phyloP scores from a whole-genome alignment of 1,284 basidiomycete species.

The Phylloboletellus chloephorus region DNA sequence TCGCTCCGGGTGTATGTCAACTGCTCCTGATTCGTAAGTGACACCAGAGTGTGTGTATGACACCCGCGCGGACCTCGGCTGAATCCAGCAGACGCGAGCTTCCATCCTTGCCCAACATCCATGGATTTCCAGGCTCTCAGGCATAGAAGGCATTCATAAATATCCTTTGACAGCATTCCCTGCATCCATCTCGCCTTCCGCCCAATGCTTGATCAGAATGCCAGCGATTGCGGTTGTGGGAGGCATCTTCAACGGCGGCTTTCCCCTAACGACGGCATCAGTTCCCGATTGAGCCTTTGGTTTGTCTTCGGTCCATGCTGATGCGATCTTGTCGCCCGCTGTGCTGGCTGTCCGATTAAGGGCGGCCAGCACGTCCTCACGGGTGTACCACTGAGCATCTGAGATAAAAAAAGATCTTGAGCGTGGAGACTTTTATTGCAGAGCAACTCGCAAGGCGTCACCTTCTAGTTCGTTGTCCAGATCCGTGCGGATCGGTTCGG shows the following conservation, averaged over 20 bases:
- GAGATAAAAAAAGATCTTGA: constrained; percentile 3
- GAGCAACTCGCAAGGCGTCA: constrained; percentile 30
- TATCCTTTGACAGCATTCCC: constrained; percentile 26
- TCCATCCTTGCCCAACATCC: too few species aligned
- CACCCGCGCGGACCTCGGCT: too few species aligned
- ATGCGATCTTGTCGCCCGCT: constrained; percentile 21
- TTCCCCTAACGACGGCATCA: constrained; percentile 20
- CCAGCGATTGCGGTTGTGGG: constrained; percentile 67
- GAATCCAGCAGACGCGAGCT: neutral
- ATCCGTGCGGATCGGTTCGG: constrained; percentile 74
- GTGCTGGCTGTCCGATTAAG: constrained; percentile 49
- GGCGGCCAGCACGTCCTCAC: constrained; percentile 64
- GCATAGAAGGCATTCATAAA: constrained; percentile 11
- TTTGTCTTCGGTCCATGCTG: constrained; percentile 21
- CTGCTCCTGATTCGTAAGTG: too few species aligned
- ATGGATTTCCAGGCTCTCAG: neutral
- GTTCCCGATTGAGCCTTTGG: constrained; percentile 10
- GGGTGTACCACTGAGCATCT: constrained; percentile 89
- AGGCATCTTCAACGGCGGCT: constrained; percentile 61
- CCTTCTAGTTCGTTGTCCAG: constrained; percentile 96
- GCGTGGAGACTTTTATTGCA: too few species aligned
- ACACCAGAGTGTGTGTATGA: too few species aligned
- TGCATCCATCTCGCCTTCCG: constrained; percentile 37
- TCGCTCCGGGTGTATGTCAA: too few species aligned
- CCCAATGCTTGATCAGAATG: constrained; percentile 65